Conservation (phyloP, 1,139 yeast species). For the Sugiyamaella novakii region DNA sequence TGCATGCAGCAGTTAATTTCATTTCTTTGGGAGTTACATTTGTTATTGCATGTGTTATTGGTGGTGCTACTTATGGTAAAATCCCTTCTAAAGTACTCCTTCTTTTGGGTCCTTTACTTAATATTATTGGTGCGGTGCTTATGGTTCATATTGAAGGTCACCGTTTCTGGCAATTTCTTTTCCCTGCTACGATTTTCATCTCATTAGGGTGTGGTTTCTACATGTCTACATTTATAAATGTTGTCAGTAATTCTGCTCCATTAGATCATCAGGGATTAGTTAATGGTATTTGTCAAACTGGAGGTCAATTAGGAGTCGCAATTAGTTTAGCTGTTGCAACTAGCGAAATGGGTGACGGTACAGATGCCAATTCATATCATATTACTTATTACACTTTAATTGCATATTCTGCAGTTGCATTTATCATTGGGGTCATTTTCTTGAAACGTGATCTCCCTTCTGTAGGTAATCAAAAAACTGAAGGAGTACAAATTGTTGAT, state of each 20-base stretch:
- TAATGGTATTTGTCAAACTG: constrained; percentile 39
- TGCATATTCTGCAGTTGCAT: constrained; percentile 25
- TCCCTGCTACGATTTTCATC: constrained; percentile 33
- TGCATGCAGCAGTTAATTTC: constrained; percentile 39
- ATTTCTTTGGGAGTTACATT: constrained; percentile 36
- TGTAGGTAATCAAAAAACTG: not conserved
- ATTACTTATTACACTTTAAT: constrained; percentile 26
- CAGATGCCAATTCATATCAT: constrained; percentile 11
- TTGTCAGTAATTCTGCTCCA: constrained; percentile 38
- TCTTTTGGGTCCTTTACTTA: constrained; percentile 28
- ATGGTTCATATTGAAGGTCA: constrained; percentile 32
- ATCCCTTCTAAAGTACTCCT: constrained; percentile 27
- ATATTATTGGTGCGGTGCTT: constrained; percentile 33
- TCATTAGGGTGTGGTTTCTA: constrained; percentile 32
- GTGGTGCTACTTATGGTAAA: constrained; percentile 28
- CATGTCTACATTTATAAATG: constrained; percentile 30
- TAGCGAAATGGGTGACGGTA: constrained; percentile 28
- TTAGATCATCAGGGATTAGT: constrained; percentile 42
- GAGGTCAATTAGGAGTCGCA: constrained; percentile 36
- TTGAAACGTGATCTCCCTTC: constrained; percentile 15
- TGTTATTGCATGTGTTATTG: constrained; percentile 27
- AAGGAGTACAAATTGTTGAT: constrained; percentile 3
- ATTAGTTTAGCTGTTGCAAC: constrained; percentile 37
- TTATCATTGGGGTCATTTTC: constrained; percentile 22
- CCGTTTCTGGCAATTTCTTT: constrained; percentile 39